These are phyloP conservation scores for Platanthera guangdongensis DNA, from an alignment of 106 monocot species.

Conservation along the genomic window DNA sequence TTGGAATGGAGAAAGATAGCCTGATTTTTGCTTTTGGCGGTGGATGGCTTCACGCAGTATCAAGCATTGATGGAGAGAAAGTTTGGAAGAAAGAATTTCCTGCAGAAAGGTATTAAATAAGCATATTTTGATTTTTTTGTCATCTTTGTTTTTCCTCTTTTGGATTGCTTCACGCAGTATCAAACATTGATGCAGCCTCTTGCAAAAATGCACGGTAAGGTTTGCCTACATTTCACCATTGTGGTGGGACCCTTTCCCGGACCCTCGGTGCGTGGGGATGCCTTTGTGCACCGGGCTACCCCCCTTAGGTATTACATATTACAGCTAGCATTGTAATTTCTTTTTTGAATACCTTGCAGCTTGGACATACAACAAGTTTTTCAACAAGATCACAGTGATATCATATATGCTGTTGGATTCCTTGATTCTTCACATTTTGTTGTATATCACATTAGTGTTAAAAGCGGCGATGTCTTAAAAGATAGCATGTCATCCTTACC, in stretches of 20 bases:
- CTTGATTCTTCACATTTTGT: constrained; percentile 51
- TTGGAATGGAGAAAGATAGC: constrained; percentile 47
- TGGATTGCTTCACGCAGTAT: too few species aligned
- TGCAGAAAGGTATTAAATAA: constrained; percentile 43
- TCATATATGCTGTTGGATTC: constrained; percentile 57
- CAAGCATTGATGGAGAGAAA: constrained; percentile 76
- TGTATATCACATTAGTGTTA: constrained; percentile 46
- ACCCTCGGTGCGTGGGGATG: too few species aligned
- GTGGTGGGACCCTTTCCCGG: too few species aligned
- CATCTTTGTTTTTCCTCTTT: not conserved
- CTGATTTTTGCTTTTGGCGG: constrained; percentile 56
- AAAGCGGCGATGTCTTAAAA: constrained; percentile 62
- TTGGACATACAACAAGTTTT: constrained; percentile 58
- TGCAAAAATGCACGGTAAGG: too few species aligned
- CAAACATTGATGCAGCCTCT: too few species aligned
- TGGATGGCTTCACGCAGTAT: constrained; percentile 70
- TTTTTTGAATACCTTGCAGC: constrained; percentile 37
- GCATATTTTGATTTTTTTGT: not conserved
- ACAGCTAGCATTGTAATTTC: not conserved
- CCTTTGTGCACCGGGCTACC: too few species aligned
- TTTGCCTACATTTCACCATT: not conserved
- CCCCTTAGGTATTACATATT: not conserved
- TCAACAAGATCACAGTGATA: constrained; percentile 44
- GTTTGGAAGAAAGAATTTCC: constrained; percentile 74
- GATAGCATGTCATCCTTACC: constrained; percentile 38